These are phyloP conservation scores for Neurospora sp. DNA, from an alignment of 495 filamentous ascomycete species.

Conservation along the genomic window DNA sequence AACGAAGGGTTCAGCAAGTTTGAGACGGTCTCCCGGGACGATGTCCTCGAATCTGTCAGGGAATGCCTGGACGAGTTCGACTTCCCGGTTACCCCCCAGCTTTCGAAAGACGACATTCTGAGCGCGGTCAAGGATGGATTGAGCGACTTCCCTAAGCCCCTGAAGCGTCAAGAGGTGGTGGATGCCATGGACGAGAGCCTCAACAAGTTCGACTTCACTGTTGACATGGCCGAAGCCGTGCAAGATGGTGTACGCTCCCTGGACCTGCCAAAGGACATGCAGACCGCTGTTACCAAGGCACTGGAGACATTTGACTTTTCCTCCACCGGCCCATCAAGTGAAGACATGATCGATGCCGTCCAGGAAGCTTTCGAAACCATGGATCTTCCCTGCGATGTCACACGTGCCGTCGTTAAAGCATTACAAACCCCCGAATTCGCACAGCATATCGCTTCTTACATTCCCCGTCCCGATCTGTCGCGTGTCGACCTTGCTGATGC, in stretches of 20 bases:
- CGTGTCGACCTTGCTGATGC: conserved; percentile 20
- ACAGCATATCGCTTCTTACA: not conserved
- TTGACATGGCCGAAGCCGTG: conserved; percentile 19
- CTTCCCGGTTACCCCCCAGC: conserved; percentile 44
- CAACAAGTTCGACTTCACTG: conserved; percentile 30
- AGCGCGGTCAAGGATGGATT: conserved; percentile 44
- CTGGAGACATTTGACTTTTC: conserved; percentile 15
- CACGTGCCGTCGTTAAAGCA: conserved; percentile 9
- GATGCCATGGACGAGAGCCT: conserved; percentile 36
- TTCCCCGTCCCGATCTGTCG: conserved; percentile 17
- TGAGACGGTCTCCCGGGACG: conserved; percentile 60
- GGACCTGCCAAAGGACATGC: conserved; percentile 15
- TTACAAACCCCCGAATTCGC: conserved; percentile 17
- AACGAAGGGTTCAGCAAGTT: conserved; percentile 72
- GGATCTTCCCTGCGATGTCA: conserved; percentile 8
- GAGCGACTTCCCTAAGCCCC: conserved; percentile 34
- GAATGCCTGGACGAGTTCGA: conserved; percentile 71
- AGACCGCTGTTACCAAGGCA: conserved; percentile 9
- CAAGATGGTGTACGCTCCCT: conserved; percentile 16
- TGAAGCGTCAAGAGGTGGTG: conserved; percentile 30
- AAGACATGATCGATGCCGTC: conserved; percentile 13
- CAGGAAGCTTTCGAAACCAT: conserved; percentile 13
- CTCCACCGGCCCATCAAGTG: not conserved
- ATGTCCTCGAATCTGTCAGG: conserved; percentile 63
- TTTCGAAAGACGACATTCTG: conserved; percentile 43